A percentile compares a stretch with the other conserved stretches of the same genome.
Evolutionary conservation across 2,329 filamentous ascomycete genomes (phyloP).

Genomic region (Aspergillus novofumigatus): DNA sequence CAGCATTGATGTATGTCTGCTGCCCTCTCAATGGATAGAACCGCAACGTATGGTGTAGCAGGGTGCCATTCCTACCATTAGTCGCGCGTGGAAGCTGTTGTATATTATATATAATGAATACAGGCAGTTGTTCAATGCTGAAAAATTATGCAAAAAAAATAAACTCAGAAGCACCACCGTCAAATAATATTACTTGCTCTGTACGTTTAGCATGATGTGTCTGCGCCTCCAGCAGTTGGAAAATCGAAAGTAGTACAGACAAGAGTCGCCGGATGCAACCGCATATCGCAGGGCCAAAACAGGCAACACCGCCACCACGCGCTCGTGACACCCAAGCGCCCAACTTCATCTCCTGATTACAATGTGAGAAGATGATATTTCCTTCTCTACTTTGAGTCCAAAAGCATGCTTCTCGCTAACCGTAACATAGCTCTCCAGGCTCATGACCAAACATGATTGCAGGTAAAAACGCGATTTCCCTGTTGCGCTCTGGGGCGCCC

Average conservation of each 20-base stretch:
- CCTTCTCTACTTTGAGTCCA: neutral
- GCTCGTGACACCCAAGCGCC: neutral
- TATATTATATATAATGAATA: neutral
- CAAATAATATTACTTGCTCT: neutral
- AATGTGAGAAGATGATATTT: neutral
- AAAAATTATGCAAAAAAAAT: neutral
- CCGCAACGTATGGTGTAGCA: neutral
- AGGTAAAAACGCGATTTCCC: conserved; percentile 16
- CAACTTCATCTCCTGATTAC: neutral
- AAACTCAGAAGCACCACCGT: too few relatives aligned
- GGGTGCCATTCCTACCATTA: neutral
- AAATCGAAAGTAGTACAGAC: neutral
- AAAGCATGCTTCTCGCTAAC: conserved; percentile 6
- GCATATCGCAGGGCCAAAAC: conserved; percentile 10
- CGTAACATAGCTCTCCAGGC: neutral
- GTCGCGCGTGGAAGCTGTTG: neutral
- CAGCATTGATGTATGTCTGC: neutral
- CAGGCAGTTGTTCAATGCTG: neutral
- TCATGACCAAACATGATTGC: conserved; percentile 9
- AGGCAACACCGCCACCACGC: conserved; percentile 13
- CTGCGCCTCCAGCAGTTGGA: neutral
- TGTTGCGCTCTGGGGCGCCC: conserved; percentile 11
- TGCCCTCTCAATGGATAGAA: neutral
- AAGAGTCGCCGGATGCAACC: conserved; percentile 17
- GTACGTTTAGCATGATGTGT: neutral